A percentile compares a stretch with the other conserved stretches of the same genome.
These are phyloP conservation scores for Vararia minispora DNA, from an alignment of 768 basidiomycete genomes.

Conservation along the genomic window DNA sequence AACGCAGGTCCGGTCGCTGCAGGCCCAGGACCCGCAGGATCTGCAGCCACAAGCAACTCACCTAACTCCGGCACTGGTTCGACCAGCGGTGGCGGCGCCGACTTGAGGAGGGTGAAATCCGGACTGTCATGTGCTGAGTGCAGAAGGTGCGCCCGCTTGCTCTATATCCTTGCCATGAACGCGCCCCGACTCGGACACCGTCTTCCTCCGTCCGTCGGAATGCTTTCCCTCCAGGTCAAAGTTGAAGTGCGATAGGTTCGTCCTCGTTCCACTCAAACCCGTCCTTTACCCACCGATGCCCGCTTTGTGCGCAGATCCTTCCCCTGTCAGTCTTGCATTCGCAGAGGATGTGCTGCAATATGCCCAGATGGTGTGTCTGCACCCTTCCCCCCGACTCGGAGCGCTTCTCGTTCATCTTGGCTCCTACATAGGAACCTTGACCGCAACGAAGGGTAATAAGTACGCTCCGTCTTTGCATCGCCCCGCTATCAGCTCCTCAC, in stretches of 20 bases:
- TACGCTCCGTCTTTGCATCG: constrained; percentile 15
- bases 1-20: no score
- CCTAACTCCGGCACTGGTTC: no score
- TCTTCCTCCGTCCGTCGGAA: not conserved
- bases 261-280: constrained; percentile 9
- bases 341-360: constrained; percentile 39
- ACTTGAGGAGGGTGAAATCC: constrained; percentile 19
- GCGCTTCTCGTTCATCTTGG: not conserved
- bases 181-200: not conserved
- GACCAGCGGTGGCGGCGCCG: not conserved
- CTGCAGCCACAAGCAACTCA: no score
- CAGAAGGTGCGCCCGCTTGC: constrained; percentile 26
- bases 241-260: constrained; percentile 39
- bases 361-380: constrained; percentile 35
- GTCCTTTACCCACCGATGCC: not conserved
- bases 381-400: not conserved
- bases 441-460: constrained; percentile 50
- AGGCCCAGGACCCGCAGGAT: no score
- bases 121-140: constrained; percentile 44
- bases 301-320: constrained; percentile 25
- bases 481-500: no score
- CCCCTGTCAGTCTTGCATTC: constrained; percentile 45
- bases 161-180: not conserved
- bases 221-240: constrained; percentile 29
- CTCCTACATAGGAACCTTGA: constrained; percentile 27